Conservation (phyloP, 352 stramenopile species). For the Globisporangium paddicum region DNA sequence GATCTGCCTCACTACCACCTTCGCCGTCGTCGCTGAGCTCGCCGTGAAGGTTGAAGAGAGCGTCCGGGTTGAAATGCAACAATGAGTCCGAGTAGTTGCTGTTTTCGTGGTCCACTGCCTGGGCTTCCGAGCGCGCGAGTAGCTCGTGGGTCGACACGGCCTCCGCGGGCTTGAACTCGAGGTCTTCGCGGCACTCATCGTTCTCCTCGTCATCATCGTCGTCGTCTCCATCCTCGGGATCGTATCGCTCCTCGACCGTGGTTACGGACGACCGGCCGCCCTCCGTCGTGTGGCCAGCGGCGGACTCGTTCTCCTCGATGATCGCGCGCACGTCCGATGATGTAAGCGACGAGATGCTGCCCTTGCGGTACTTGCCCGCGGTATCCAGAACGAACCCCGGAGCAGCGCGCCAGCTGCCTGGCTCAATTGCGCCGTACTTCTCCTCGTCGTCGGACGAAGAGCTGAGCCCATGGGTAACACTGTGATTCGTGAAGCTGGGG, state of each 20-base stretch:
- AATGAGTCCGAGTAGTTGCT: conserved; percentile 1
- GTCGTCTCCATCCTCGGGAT: background rate
- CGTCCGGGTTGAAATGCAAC: conserved; percentile 23
- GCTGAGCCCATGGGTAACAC: too few species aligned
- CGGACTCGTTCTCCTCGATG: conserved; percentile 6
- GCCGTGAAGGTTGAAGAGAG: conserved; percentile 32
- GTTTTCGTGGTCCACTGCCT: background rate
- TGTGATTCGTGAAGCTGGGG: too few species aligned
- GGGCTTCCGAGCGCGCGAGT: background rate
- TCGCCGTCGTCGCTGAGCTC: conserved; percentile 15
- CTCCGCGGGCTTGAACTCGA: conserved; percentile 40
- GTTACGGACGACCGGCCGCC: background rate
- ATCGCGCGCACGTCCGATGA: conserved; percentile 19
- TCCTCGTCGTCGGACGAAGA: background rate
- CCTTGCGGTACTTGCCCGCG: background rate
- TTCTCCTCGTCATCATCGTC: conserved; percentile 6
- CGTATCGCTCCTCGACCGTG: background rate
- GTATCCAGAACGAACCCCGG: background rate
- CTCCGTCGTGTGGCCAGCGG: background rate
- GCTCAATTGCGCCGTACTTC: background rate
- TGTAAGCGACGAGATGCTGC: conserved; percentile 21
- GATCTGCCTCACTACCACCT: background rate
- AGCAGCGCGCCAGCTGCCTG: background rate
- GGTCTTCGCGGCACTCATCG: conserved; percentile 21
- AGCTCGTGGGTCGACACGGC: conserved; percentile 12